Evolutionary conservation across 257 asterid genomes (phyloP), one percentile per base, ranked within the genome.

Genomic region (Plectranthus barbatus): DNA sequence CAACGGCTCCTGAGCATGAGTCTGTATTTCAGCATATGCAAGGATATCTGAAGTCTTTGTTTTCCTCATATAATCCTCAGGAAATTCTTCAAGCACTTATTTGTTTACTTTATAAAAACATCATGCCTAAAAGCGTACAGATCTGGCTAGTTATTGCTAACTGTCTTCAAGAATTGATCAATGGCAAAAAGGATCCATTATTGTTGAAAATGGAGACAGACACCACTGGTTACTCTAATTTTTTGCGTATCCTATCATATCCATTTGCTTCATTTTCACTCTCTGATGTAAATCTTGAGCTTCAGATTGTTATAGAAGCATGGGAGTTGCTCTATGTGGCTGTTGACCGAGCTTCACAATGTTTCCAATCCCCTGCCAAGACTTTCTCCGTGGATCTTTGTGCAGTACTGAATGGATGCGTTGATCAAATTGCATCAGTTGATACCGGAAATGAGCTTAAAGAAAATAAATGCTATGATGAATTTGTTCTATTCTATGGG

Each of bases 311-410:
- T 66, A 61, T 67, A 24, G 87, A 76, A 62, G 78, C 19, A 5
- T 88, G 95, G 96, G 74, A 64, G 70, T 67, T 53, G 44, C 83
- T 86, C 58, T 80, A 73, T 73, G 68, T 45, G 36, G 79, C 86
- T 64, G 71, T 80, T 62, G 57, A 71, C 51, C 67, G 54, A 58
- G 72, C 75, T 66, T 71, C 69, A 46, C 72, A 69, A 56, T 29
- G 71, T 66, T 60, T 70, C 61, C 56, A 59, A 74, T 70, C 69
- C 56, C 60, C 67, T 61, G 66, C 49, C 61, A 70, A 62, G 61
- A 78, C 58, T 72, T 70, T 81, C 45, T 64, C 83, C 10, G 84
- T 79, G 75, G 83, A 84, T 69, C 72, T 88, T 55, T 77, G 66
- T 53, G 70, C 76, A 26, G 47, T 76, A 24, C 59, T 88, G 68